Conservation (phyloP, 768 basidiomycete species). For the Suillus weaverae region DNA sequence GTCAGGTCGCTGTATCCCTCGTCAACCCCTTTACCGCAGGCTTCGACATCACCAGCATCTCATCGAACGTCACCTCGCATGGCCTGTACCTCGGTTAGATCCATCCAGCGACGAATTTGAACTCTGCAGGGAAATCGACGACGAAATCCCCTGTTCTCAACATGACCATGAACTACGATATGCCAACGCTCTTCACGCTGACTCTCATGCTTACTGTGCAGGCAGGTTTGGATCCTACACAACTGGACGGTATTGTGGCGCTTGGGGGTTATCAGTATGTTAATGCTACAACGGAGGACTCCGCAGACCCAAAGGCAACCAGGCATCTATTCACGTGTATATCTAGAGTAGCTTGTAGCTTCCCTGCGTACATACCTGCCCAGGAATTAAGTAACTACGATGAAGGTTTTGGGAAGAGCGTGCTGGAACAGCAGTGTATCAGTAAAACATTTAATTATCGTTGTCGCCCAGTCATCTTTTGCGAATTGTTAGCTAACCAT, state of each 20-base stretch:
- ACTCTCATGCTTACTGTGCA: constrained; percentile 63
- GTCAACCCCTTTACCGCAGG: constrained; percentile 67
- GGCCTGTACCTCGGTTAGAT: constrained; percentile 67
- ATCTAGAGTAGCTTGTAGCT: no score
- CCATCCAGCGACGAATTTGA: constrained; percentile 50
- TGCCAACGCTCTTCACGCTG: constrained; percentile 66
- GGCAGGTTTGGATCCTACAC: constrained; percentile 58
- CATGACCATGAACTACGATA: constrained; percentile 68
- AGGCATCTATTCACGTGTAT: no score
- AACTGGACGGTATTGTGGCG: constrained; percentile 64
- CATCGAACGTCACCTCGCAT: constrained; percentile 59
- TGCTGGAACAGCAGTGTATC: no score
- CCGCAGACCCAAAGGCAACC: no score
- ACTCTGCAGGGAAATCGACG: constrained; percentile 49
- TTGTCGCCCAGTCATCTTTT: no score
- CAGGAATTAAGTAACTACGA: no score
- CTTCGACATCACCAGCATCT: constrained; percentile 56
- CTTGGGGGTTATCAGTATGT: constrained; percentile 67
- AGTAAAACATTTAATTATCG: no score
- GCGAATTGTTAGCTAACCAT: no score
- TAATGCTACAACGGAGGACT: constrained; percentile 32
- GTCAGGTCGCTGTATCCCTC: constrained; percentile 61
- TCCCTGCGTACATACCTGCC: no score
- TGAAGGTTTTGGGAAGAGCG: no score
- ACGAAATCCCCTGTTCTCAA: constrained; percentile 58